Conservation (phyloP, 2,329 filamentous ascomycete genomes). For the Xylaria sp. region DNA sequence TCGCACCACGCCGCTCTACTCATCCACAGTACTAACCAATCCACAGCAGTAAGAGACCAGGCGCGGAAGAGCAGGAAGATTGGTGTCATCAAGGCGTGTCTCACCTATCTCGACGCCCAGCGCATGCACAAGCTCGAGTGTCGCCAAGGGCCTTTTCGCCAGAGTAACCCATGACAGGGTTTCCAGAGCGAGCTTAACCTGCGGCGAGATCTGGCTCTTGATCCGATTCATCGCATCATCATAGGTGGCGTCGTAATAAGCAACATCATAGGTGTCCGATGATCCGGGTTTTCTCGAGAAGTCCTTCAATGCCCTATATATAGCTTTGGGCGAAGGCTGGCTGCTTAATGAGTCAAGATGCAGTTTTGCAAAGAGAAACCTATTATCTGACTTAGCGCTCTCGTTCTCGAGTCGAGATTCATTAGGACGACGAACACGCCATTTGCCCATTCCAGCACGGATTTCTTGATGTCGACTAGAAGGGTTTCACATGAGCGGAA, state of each 20-base stretch:
- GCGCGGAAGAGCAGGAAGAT: constrained; percentile 32
- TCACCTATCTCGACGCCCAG: constrained; percentile 28
- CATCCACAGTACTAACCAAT: constrained; percentile 38
- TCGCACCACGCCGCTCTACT: constrained; percentile 36
- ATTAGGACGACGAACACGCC: neutral
- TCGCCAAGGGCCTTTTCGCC: constrained; percentile 33
- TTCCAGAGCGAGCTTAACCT: constrained; percentile 33
- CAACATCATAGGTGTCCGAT: constrained; percentile 22
- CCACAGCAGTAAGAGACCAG: constrained; percentile 38
- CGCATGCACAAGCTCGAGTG: constrained; percentile 38
- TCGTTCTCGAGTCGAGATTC: neutral
- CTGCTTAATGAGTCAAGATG: constrained; percentile 33
- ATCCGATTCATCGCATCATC: constrained; percentile 39
- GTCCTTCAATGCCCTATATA: constrained; percentile 31
- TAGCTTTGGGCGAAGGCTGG: constrained; percentile 30
- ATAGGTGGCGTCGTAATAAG: constrained; percentile 37
- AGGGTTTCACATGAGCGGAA: constrained; percentile 20
- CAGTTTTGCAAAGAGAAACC: constrained; percentile 39
- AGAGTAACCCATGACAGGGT: constrained; percentile 39
- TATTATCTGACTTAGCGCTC: constrained; percentile 13
- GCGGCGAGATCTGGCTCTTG: constrained; percentile 29
- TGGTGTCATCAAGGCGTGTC: constrained; percentile 32
- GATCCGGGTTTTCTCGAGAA: constrained; percentile 21
- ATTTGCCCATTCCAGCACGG: constrained; percentile 20
- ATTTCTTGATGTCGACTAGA: constrained; percentile 17